Percentiles rank a stretch among this genome's conserved stretches.
These are phyloP conservation scores for Coemansia sp. DNA, from an alignment of 371 early-diverging fungal genomes.

Conservation along the genomic window DNA sequence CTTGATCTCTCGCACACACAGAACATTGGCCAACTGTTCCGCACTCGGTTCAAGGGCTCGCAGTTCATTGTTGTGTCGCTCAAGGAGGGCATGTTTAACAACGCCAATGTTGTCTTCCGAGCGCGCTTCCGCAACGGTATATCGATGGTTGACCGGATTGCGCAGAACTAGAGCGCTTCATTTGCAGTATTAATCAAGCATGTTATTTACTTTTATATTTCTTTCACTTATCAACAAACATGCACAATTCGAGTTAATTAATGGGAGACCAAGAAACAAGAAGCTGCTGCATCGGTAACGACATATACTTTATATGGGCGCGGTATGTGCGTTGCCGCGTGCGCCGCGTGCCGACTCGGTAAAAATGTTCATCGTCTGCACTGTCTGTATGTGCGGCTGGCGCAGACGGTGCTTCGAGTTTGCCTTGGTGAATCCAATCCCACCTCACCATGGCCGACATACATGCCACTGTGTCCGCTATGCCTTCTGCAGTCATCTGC, in stretches of 20 bases:
- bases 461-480: conserved; percentile 19
- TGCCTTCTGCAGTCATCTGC: neutral
- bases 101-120: conserved; percentile 97
- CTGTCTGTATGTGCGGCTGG: neutral
- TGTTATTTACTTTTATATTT: neutral
- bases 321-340: conserved; percentile 42
- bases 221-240: no score
- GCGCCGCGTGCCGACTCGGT: conserved; percentile 27
- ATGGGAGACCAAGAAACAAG: conserved; percentile 13
- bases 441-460: conserved; percentile 31
- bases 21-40: conserved; percentile 96
- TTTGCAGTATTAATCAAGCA: neutral
- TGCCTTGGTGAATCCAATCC: conserved; percentile 44
- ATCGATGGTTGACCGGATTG: conserved; percentile 79
- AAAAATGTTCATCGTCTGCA: conserved; percentile 11
- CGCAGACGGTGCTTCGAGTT: neutral
- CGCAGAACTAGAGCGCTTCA: conserved; percentile 12
- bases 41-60: conserved; percentile 93
- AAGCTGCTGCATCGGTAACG: conserved; percentile 14
- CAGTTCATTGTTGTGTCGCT: conserved; percentile 99
- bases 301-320: conserved; percentile 30
- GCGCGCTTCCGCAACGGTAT: conserved; percentile 96
- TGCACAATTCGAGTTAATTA: neutral
- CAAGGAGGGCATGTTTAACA: conserved; percentile 99
- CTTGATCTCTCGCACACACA: conserved; percentile 99